Evolutionary conservation across 345 rosid genomes (phyloP), one percentile per base, ranked within the genome.

Genomic region (Chamaenerion angustifolium): DNA sequence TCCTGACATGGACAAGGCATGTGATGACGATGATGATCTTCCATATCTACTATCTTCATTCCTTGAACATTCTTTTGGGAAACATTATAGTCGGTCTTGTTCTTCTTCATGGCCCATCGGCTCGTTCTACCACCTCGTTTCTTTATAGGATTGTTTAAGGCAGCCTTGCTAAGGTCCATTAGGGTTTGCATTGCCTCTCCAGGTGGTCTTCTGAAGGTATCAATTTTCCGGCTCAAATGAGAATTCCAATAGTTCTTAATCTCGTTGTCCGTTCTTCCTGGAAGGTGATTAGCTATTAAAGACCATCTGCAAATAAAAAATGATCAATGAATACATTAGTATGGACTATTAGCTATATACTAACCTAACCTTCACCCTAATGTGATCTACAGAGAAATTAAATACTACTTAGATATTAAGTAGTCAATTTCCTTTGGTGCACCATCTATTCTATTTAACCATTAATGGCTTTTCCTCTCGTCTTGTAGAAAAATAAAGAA

Each of bases 181-280:
- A 49, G 6, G 4, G 46, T 40, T 25, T 51, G 42, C 0, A 62
- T 43, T 4, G 48, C 45, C 9, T 12, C 43, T 31, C 62, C 17
- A 3, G 35, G 19, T 2, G 60, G 62, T 35, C 61, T 67, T 49
- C 73, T 56, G 15, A 71, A 69, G 13, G 61, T 65, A 64, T 62
- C 56, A 50, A 76, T 56, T 63, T 70, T 75, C 31, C 84, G 61
- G 42, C 81, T 69, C 56, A 81, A 51, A 42, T 76, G 82, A 14
- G 84, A 77, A 52, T 78, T 81, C 88, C 88, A 78, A 57, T 81
- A 71, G 51, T 81, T 81, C 52, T 81, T 81, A 14, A 81, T 78
- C 59, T 81, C 88, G 51, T 81, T 81, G 55, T 81, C 88, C 19
- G 88, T 81, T 68, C 88, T 68, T 46, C 88, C 88, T 1, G 82